Evolutionary conservation across 2,329 filamentous ascomycete genomes (phyloP), one percentile per base, ranked within the genome.

Genomic region (Fusarium mundagurra): DNA sequence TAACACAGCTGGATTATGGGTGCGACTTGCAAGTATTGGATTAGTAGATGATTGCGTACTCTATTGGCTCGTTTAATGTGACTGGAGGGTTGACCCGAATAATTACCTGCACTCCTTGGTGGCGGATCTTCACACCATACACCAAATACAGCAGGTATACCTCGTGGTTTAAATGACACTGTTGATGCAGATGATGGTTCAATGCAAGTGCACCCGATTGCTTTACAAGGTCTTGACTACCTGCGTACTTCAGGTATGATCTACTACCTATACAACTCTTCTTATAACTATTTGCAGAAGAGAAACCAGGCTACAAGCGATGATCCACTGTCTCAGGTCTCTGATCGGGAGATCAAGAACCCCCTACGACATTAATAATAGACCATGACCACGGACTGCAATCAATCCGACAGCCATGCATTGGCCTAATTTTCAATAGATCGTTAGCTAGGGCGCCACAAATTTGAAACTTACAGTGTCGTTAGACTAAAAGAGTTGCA

Each of bases 261-360:
- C 63, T 68, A 36, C 48, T 74, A 60, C 68, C 48, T 74, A 60
- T 71, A 31, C 54, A 60, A 58, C 45, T 38, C 61, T 53, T 44
- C 18, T 22, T 50, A 24, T 57, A 16, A 17, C 31, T 27, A 44
- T 71, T 65, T 55, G 38, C 53, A 71, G 58, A 59, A 33, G 38
- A 27, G 41, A 54, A 59, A 39, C 24, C 55, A 51, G 54, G 54
- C 20, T 24, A 61, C 62, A 71, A 64, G 71, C 39, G 47, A 64
- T 61, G 67, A 36, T 55, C 76, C 76, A 76, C 74, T 75, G 76
- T 78, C 76, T 77, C 74, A 78, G 70, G 76, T 76, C 58, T 61
- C 60, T 72, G 64, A 75, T 71, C 64, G 57, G 64, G 57, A 66
- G 62, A 67, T 71, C 57, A 72, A 61, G 34, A 66, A 47, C 43